Evolutionary conservation across 331 rosid species (phyloP), one percentile per base, ranked within the genome.

Genomic region (Malus hybrid): DNA sequence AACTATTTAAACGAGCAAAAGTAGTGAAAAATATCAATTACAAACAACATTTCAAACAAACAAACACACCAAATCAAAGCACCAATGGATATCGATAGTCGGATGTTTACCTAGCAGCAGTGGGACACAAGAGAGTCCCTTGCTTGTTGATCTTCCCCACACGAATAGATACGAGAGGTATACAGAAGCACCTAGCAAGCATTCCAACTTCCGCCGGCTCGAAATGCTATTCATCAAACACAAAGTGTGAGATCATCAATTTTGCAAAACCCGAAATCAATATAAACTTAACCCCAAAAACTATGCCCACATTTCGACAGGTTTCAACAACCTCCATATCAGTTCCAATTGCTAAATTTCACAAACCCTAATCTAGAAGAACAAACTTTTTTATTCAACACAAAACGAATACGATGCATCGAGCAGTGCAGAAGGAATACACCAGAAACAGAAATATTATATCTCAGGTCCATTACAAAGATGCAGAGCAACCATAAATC

Each of bases 171-270:
- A 95, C 99, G 63, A 95, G 97, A 15, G 99, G 99, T 65, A 92
- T 86, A 75, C 97, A 95, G 80, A 95, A 95, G 88, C 99, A 95
- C 84, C 99, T 92, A 3, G 97, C 99, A 55, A 95, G 78, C 90
- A 95, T 90, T n/a, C 98, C 98, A 78, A 95, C 98, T 81, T 95
- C 99, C 2, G 85, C 97, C 9, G 93, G 97, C 88, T 95, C 97
- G 27, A 95, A 95, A 95, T 95, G 97, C 99, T 95, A 81, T 27
- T 82, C 74, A 82, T 62, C 76, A 85, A 55, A 63, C 55, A 80
- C 55, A 34, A 16, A 60, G 16, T 7, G 0, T 19, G 22, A 57
- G 7, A 32, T 71, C 44, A 71, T 72, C 64, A 71, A 50, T 61
- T 22, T 22, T 7, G 14, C 62, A 28, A 71, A 56, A 31, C 10